A percentile compares a stretch with the other conserved stretches of the same genome.
Conservation (phyloP, 306 rosid species). For the Hippophae gyantsensis region DNA sequence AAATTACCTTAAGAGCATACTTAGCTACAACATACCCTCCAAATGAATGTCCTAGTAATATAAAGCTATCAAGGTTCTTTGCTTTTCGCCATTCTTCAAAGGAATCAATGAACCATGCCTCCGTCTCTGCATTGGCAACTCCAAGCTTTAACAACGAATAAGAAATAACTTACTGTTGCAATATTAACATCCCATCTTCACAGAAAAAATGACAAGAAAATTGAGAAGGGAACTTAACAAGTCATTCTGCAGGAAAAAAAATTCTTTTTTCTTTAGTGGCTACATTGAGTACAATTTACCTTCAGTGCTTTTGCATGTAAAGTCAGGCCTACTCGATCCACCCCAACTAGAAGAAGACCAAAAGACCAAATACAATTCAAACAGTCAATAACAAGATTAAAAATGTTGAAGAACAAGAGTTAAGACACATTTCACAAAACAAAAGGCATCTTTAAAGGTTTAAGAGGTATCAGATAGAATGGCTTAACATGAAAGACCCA, state of each 20-base stretch:
- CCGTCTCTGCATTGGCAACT: slow-evolving; percentile 62
- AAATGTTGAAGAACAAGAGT: not conserved
- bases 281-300: slow-evolving; percentile 30
- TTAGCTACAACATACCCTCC: slow-evolving; percentile 95
- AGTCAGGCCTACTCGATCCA: slow-evolving; percentile 99
- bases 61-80: slow-evolving; percentile 74
- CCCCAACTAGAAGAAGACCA: slow-evolving; percentile 73
- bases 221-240: too few relatives aligned
- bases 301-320: slow-evolving; percentile 91
- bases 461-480: not conserved
- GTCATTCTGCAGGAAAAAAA: too few relatives aligned
- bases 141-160: slow-evolving; percentile 6
- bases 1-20: slow-evolving; percentile 77
- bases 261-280: too few relatives aligned
- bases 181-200: too few relatives aligned
- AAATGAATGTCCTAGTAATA: slow-evolving; percentile 91
- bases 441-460: not conserved
- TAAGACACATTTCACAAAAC: not conserved
- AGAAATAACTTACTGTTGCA: not conserved
- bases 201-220: too few relatives aligned
- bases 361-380: slow-evolving; percentile 8
- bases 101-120: slow-evolving; percentile 92
- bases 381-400: not conserved
- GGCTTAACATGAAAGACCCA: not conserved
- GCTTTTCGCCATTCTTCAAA: slow-evolving; percentile 98